Percentiles rank a stretch among this genome's conserved stretches.
Evolutionary conservation across 2,329 filamentous ascomycete genomes (phyloP).

Genomic region (Fusarium sp.): DNA sequence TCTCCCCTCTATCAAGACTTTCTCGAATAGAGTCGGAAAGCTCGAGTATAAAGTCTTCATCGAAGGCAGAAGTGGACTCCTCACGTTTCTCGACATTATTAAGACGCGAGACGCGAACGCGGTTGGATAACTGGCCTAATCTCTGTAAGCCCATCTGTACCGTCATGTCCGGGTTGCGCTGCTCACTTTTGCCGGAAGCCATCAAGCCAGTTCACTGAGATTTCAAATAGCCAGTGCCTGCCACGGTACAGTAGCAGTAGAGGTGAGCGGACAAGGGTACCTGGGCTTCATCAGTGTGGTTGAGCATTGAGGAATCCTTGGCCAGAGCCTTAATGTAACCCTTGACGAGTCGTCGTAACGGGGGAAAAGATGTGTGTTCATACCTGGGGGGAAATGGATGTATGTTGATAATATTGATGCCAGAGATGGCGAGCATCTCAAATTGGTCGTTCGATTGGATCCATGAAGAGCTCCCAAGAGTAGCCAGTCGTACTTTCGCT

Average conservation of each 20-base stretch:
- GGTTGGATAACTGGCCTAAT: constrained; percentile 28
- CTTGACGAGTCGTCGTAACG: neutral
- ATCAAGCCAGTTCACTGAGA: constrained; percentile 27
- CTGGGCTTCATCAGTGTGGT: constrained; percentile 25
- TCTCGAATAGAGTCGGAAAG: constrained; percentile 58
- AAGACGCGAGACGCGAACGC: constrained; percentile 17
- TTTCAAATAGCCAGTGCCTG: constrained; percentile 26
- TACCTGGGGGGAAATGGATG: constrained; percentile 18
- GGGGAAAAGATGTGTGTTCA: constrained; percentile 1
- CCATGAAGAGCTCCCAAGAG: neutral
- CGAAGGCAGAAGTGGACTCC: constrained; percentile 9
- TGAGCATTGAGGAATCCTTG: constrained; percentile 3
- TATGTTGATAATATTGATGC: constrained; percentile 12
- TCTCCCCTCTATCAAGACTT: constrained; percentile 49
- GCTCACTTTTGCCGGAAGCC: constrained; percentile 35
- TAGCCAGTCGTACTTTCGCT: constrained; percentile 28
- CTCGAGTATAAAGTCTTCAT: constrained; percentile 45
- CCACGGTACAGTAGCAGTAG: constrained; percentile 11
- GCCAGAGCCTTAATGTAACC: neutral
- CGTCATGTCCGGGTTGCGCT: neutral
- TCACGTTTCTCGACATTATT: neutral
- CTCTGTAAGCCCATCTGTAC: constrained; percentile 25
- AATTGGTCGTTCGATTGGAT: neutral
- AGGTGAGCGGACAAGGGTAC: constrained; percentile 29
- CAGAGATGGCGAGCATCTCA: neutral